These are phyloP conservation scores for Solanum chmielewskii DNA, from an alignment of 257 asterid genomes.

Conservation along the genomic window DNA sequence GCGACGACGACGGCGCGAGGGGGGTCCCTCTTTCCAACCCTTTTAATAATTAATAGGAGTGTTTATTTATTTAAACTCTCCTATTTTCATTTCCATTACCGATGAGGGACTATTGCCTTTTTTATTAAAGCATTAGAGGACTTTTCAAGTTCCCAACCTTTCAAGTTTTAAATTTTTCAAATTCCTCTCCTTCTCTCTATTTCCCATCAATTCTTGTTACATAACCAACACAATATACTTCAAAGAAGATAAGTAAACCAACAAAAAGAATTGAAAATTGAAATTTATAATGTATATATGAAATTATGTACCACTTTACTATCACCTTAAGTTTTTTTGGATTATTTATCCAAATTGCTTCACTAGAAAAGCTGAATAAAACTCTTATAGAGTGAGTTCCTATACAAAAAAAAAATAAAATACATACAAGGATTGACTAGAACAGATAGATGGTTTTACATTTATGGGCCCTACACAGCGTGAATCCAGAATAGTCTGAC, in stretches of 20 bases:
- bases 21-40: too few species aligned
- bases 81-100: too few species aligned
- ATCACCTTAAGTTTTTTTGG: neutral
- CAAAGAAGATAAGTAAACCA: neutral
- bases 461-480: neutral
- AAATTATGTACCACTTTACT: neutral
- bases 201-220: too few species aligned
- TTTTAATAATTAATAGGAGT: too few species aligned
- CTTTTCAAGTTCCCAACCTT: too few species aligned
- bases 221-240: neutral
- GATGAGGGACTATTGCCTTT: too few species aligned
- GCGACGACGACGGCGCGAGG: too few species aligned
- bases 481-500: accelerated
- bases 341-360: neutral
- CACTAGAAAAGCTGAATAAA: neutral
- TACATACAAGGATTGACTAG: neutral
- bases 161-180: too few species aligned
- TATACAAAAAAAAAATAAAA: neutral
- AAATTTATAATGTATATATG: neutral
- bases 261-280: neutral
- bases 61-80: too few species aligned
- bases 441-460: neutral
- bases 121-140: too few species aligned
- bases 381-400: neutral
- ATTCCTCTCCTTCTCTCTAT: too few species aligned